These are phyloP conservation scores for Pochonia chlamydosporia DNA, from an alignment of 2,329 filamentous ascomycete genomes.

Conservation along the genomic window DNA sequence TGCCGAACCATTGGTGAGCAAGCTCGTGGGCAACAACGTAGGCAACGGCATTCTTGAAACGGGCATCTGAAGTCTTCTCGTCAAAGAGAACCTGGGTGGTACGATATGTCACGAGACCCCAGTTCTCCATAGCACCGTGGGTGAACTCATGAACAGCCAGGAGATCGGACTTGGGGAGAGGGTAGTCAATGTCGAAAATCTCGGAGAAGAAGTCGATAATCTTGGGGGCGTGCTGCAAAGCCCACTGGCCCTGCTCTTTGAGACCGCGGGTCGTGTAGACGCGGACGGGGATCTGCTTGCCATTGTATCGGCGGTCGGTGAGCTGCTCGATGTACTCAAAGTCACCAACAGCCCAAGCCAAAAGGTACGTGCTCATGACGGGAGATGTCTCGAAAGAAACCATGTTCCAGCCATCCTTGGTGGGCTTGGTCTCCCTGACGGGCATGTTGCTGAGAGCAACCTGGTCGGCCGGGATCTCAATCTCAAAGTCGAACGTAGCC, in stretches of 20 bases:
- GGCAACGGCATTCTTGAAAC: slow-evolving; percentile 88
- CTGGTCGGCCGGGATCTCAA: slow-evolving; percentile 85
- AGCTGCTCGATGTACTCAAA: slow-evolving; percentile 94
- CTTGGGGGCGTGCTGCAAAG: slow-evolving; percentile 84
- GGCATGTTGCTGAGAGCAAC: slow-evolving; percentile 95
- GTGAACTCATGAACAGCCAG: slow-evolving; percentile 91
- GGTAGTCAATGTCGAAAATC: slow-evolving; percentile 88
- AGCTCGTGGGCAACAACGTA: slow-evolving; percentile 98
- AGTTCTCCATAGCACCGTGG: slow-evolving; percentile 87
- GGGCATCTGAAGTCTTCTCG: slow-evolving; percentile 81
- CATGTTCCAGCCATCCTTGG: slow-evolving; percentile 59
- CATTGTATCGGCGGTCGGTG: slow-evolving; percentile 85
- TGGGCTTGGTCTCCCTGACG: slow-evolving; percentile 61
- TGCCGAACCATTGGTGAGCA: slow-evolving; percentile 94
- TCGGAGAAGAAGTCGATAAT: slow-evolving; percentile 97
- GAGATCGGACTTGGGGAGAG: slow-evolving; percentile 85
- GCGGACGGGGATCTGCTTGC: slow-evolving; percentile 83
- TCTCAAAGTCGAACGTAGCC: slow-evolving; percentile 87
- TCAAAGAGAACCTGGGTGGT: slow-evolving; percentile 97
- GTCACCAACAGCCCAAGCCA: slow-evolving; percentile 93
- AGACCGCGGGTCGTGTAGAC: slow-evolving; percentile 96
- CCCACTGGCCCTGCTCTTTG: slow-evolving; percentile 85
- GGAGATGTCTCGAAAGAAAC: slow-evolving; percentile 81
- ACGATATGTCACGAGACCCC: slow-evolving; percentile 92
- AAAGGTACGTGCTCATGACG: slow-evolving; percentile 85